phyloP scores from a whole-genome alignment of 2,329 filamentous ascomycete species.

The Reticulascus tulasneorum region DNA sequence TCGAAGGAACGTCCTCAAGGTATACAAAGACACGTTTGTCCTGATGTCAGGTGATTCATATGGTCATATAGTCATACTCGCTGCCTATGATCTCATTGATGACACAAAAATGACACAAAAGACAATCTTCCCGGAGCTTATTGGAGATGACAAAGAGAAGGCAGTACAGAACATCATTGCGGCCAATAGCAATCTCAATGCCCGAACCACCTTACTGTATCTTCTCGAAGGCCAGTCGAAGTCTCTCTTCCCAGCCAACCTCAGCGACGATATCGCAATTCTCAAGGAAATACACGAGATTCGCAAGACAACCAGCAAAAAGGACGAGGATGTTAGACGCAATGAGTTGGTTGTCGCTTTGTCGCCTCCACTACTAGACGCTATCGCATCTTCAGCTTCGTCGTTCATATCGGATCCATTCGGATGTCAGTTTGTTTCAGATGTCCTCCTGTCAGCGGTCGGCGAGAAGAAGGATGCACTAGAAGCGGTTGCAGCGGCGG shows the following conservation, averaged over 20 bases:
- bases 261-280: conserved; percentile 64
- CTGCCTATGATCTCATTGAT: conserved; percentile 87
- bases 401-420: conserved; percentile 72
- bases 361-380: conserved; percentile 69
- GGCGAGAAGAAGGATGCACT: conserved; percentile 76
- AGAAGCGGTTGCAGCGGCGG: conserved; percentile 61
- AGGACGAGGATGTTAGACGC: conserved; percentile 72
- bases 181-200: conserved; percentile 62
- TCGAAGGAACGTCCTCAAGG: conserved; percentile 80
- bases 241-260: conserved; percentile 56
- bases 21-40: conserved; percentile 85
- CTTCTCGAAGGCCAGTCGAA: conserved; percentile 68
- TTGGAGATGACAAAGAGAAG: conserved; percentile 65
- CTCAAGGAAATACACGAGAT: conserved; percentile 76
- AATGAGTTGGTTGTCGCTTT: conserved; percentile 72
- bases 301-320: conserved; percentile 84
- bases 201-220: conserved; percentile 69
- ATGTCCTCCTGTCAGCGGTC: conserved; percentile 71
- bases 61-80: conserved; percentile 76
- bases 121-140: conserved; percentile 79
- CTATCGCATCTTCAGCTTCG: conserved; percentile 64
- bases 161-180: conserved; percentile 61
- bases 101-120: conserved; percentile 88
- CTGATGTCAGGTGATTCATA: conserved; percentile 76
- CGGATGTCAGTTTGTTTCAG: conserved; percentile 80